Percentiles rank a stretch among this genome's conserved stretches.
Evolutionary conservation across 352 stramenopile genomes (phyloP).

Genomic region (Phytophthora pinifolia): DNA sequence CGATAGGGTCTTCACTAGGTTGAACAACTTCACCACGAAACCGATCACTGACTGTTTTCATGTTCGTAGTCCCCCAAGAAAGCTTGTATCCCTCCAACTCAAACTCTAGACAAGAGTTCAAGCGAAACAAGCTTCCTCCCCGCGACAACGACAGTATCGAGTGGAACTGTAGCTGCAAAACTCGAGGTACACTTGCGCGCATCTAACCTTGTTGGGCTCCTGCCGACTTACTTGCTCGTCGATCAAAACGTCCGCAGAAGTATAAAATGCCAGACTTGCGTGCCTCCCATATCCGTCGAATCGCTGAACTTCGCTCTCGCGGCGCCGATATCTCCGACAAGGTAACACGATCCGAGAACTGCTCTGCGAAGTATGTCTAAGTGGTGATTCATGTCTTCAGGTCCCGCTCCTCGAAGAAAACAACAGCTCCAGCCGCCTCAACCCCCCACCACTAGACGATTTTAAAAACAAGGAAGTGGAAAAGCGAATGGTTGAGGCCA

Average conservation of each 20-base stretch:
- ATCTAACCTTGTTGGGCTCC: not conserved
- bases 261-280: constrained; percentile 66
- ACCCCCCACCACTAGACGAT: constrained; percentile 17
- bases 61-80: constrained; percentile 54
- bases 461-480: constrained; percentile 19
- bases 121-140: constrained; percentile 23
- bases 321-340: constrained; percentile 36
- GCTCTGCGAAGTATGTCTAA: not conserved
- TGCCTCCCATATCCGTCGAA: constrained; percentile 65
- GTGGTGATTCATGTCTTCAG: not conserved
- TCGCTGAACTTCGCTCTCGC: constrained; percentile 53
- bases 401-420: constrained; percentile 13
- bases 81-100: not conserved
- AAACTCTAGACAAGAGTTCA: constrained; percentile 19
- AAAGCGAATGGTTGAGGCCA: constrained; percentile 41
- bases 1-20: not conserved
- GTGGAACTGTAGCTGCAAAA: constrained; percentile 11
- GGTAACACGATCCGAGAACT: constrained; percentile 4
- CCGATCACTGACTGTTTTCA: not conserved
- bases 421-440: constrained; percentile 8
- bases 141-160: constrained; percentile 9
- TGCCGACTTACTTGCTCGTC: no score
- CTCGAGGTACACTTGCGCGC: constrained; percentile 28
- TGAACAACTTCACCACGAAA: not conserved
- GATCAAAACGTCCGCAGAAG: constrained; percentile 21